Evolutionary conservation across 1,284 basidiomycete genomes (phyloP).

Genomic region (Somion occarium): DNA sequence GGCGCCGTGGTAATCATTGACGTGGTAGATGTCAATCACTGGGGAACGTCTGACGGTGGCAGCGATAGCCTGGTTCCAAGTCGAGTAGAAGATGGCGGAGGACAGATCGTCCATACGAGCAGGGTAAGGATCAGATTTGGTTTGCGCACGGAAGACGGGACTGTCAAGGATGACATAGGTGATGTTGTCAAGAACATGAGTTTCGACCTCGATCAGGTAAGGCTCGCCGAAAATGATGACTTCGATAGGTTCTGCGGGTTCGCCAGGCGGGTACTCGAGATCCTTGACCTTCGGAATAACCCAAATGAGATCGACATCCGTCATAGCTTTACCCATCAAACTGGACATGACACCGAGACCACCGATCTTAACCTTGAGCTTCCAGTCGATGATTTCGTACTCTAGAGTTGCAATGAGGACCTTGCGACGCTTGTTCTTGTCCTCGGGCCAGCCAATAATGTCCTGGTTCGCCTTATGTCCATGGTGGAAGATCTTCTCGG

Average conservation of each 20-base stretch:
- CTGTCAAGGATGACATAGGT: constrained; percentile 90
- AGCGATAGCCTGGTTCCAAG: constrained; percentile 94
- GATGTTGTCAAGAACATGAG: constrained; percentile 88
- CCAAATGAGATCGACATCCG: constrained; percentile 91
- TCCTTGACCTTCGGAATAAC: constrained; percentile 92
- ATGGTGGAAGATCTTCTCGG: constrained; percentile 61
- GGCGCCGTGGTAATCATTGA: constrained; percentile 91
- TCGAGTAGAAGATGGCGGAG: constrained; percentile 94
- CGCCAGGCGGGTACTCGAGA: constrained; percentile 85
- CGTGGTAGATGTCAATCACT: constrained; percentile 84
- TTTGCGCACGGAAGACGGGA: constrained; percentile 92
- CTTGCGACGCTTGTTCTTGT: constrained; percentile 83
- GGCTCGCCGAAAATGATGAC: constrained; percentile 94
- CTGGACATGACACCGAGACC: constrained; percentile 95
- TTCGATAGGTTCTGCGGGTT: constrained; percentile 87
- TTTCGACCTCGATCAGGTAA: constrained; percentile 92
- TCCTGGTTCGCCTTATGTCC: constrained; percentile 48
- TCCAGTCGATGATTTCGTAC: constrained; percentile 96
- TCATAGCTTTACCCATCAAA: constrained; percentile 96
- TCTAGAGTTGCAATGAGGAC: constrained; percentile 89
- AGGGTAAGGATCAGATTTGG: constrained; percentile 90
- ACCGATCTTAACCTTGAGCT: constrained; percentile 94
- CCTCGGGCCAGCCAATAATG: constrained; percentile 90
- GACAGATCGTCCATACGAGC: constrained; percentile 94
- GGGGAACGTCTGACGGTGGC: constrained; percentile 81